Evolutionary conservation across 768 basidiomycete genomes (phyloP), one percentile per base, ranked within the genome.

Genomic region (Lactarius hatsudake): DNA sequence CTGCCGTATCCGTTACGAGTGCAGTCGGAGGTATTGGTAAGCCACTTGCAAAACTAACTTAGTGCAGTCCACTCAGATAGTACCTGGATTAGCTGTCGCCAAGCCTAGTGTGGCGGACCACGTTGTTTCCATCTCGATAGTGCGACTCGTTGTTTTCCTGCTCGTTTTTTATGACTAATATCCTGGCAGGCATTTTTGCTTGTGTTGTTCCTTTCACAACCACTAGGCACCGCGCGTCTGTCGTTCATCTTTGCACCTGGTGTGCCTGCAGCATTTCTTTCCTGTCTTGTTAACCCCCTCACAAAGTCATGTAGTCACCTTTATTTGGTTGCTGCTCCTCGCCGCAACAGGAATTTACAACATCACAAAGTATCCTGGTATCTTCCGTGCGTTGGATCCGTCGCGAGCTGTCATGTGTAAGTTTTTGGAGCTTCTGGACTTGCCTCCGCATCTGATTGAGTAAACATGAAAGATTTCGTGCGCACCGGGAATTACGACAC

Each of bases 1-100:
- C 87, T 4, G 87, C 88, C 7, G 87, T 90, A 7, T 87, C 86
- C 0, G 85, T 90, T 10, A 87, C 86, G 0, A 86, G 84, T 45
- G 88, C 87, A 6, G 86, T 90, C 1, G 83, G 79, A 17, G 88
- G 89, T 23, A 86, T 90, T 66, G 71, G 71, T 67, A 48, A 40
- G 64, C 53, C 13, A 7, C 8, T 23, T n/a, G 42, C 48, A 9
- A 18, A 20, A 10, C 23, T 18, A 3, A 8, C 6, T 28, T 20
- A 12, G 10, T n/a, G 3, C 23, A 17, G 62, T 13, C 3, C 7
- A 20, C 40, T 59, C 18, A 59, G 36, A 36, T n/a, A n/a, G n/a
- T 23, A 10, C n/a, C 23, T 23, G 9, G 48, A 6, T 18, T 38
- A 71, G 86, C 81, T 0, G 83, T 89, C 17, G 87, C 86, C 10